Conservation (phyloP, 192 early-diverging fungal genomes). For the Backusella macrospora region DNA sequence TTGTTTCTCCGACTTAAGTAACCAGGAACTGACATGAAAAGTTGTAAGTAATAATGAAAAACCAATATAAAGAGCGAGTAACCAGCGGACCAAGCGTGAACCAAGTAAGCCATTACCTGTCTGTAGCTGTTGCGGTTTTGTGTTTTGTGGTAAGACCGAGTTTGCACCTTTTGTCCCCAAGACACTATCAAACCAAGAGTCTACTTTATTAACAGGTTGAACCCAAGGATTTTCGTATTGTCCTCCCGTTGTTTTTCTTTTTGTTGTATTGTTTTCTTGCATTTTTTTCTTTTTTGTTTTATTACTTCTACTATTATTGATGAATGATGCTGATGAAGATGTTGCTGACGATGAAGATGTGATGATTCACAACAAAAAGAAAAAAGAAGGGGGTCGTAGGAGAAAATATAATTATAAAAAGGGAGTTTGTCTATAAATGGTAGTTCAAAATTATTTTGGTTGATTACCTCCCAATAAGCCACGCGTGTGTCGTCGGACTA, state of each 20-base stretch:
- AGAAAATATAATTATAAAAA: not conserved
- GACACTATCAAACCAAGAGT: constrained; percentile 8
- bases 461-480: not conserved
- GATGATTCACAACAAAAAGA: not conserved
- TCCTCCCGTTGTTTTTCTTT: not conserved
- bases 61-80: not conserved
- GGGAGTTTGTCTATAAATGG: constrained; percentile 9
- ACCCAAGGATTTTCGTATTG: constrained; percentile 5
- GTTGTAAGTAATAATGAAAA: constrained; percentile 5
- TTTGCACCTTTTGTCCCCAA: not conserved
- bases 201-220: not conserved
- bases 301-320: not conserved
- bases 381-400: not conserved
- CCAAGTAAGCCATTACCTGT: not conserved
- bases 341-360: not conserved
- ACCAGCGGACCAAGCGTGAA: not conserved
- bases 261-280: constrained; percentile 1
- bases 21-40: not conserved
- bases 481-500: not conserved
- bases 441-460: constrained; percentile 6
- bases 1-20: not conserved
- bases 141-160: constrained; percentile 1
- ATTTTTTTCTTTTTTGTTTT: not conserved
- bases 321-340: not conserved
- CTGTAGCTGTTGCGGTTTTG: not conserved